A percentile compares a stretch with the other conserved stretches of the same genome.
These are phyloP conservation scores for Bretziella fagacearum DNA, from an alignment of 2,329 filamentous ascomycete genomes.

Conservation along the genomic window DNA sequence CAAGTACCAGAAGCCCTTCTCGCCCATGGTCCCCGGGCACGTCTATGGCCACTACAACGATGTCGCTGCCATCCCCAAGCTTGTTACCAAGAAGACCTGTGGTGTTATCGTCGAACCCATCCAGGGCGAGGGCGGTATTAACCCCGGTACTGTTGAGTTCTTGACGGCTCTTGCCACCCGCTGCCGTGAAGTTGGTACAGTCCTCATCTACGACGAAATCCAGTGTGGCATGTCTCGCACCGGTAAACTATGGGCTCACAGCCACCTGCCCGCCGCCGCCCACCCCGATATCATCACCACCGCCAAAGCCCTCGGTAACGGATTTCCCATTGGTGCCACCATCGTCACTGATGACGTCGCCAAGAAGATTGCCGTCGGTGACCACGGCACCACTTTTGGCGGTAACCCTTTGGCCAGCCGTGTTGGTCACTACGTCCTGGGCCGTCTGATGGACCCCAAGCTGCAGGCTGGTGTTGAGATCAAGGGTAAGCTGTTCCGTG, in stretches of 20 bases:
- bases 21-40: conserved; percentile 91
- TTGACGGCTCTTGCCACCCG: conserved; percentile 65
- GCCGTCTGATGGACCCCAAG: conserved; percentile 51
- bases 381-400: conserved; percentile 89
- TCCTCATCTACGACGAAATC: conserved; percentile 92
- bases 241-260: conserved; percentile 80
- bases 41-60: conserved; percentile 77
- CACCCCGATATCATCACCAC: conserved; percentile 91
- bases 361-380: conserved; percentile 39
- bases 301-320: conserved; percentile 91
- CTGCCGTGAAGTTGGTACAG: conserved; percentile 71
- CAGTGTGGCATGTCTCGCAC: conserved; percentile 85
- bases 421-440: conserved; percentile 72
- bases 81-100: conserved; percentile 75
- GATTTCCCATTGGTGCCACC: conserved; percentile 76
- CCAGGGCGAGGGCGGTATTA: conserved; percentile 88
- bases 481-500: conserved; percentile 40
- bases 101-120: conserved; percentile 95
- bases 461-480: conserved; percentile 52
- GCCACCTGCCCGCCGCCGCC: conserved; percentile 52
- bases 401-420: conserved; percentile 78
- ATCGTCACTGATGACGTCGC: conserved; percentile 26
- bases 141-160: conserved; percentile 69
- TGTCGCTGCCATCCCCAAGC: conserved; percentile 46
- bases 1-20: conserved; percentile 91